Conservation (phyloP, 805 yeast species). For the Candida nitratophila region DNA sequence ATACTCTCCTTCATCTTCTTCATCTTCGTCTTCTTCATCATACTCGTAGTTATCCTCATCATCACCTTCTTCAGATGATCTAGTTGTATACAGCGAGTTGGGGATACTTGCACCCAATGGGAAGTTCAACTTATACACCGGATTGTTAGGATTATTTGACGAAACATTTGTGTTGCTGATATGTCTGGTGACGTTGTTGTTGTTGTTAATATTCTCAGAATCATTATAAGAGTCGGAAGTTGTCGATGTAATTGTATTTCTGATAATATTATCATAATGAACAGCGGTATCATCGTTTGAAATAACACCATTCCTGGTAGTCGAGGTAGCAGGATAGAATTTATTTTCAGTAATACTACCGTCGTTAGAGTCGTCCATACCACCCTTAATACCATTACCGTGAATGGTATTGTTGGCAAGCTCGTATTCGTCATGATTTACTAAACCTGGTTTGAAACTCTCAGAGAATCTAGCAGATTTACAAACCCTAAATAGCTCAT, state of each 20-base stretch:
- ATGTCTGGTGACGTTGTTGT: background rate
- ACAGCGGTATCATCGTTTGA: background rate
- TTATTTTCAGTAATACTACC: background rate
- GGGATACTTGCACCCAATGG: conserved; percentile 1
- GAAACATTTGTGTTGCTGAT: background rate
- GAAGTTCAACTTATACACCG: background rate
- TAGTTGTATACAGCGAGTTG: conserved; percentile 9
- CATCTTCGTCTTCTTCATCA: background rate
- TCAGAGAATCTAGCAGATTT: conserved; percentile 45
- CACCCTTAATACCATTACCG: background rate
- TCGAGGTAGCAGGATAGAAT: background rate
- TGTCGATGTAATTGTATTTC: conserved; percentile 1
- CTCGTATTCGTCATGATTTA: background rate
- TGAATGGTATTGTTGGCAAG: background rate
- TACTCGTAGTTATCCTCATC: background rate
- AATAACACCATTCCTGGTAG: background rate
- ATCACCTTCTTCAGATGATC: conserved; percentile 1
- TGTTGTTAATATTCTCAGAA: background rate
- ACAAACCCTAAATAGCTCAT: conserved; percentile 62
- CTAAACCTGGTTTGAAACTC: conserved; percentile 28
- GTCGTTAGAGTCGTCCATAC: background rate
- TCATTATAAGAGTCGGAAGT: background rate
- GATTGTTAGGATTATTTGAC: background rate
- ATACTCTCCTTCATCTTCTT: conserved; percentile 7
- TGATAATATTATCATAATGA: background rate